A percentile compares a stretch with the other conserved stretches of the same genome.
These are phyloP conservation scores for Silene coronaria DNA, from an alignment of 179 eudicot genomes.

Conservation along the genomic window DNA sequence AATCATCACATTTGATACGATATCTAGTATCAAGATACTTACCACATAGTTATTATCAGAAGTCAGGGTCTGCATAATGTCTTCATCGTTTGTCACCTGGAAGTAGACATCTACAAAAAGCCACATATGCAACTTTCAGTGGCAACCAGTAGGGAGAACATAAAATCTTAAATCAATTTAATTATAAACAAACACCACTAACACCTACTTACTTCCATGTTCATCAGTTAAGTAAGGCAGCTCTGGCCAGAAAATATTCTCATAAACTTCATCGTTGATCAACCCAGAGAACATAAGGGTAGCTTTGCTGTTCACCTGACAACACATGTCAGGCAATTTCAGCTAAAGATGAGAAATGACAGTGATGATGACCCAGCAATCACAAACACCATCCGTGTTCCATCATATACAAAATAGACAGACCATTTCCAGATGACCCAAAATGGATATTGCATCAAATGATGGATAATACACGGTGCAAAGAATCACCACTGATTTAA, in stretches of 20 bases:
- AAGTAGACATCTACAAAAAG: conserved; percentile 72
- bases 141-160: conserved; percentile 8
- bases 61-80: conserved; percentile 59
- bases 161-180: conserved; percentile 3
- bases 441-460: background rate
- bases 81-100: conserved; percentile 85
- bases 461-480: background rate
- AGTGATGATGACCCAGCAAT: background rate
- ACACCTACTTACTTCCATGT: conserved; percentile 75
- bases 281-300: conserved; percentile 79
- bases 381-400: background rate
- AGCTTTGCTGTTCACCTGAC: conserved; percentile 74
- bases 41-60: conserved; percentile 83
- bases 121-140: conserved; percentile 26
- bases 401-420: background rate
- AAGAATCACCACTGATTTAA: background rate
- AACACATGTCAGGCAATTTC: conserved; percentile 13
- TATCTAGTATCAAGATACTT: conserved; percentile 21
- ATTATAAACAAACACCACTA: conserved; percentile 8
- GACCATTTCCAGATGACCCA: background rate
- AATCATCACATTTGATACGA: background rate
- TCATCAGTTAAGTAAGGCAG: conserved; percentile 85
- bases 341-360: background rate
- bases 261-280: conserved; percentile 53
- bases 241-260: conserved; percentile 92